Evolutionary conservation across 225 moss, liverwort and hornwort species (phyloP).

Genomic region (Thuidium tamariscinum): DNA sequence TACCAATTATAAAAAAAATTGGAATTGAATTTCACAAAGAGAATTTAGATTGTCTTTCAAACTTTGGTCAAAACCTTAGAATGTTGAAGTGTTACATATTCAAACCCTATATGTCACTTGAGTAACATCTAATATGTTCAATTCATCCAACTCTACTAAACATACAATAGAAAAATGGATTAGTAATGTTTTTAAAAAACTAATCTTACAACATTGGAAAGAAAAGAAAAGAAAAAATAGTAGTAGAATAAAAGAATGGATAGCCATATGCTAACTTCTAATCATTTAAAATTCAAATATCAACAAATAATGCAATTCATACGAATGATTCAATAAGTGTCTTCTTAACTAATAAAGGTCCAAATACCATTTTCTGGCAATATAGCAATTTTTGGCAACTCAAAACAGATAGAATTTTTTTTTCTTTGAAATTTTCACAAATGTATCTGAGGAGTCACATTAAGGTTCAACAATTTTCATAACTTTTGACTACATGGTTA

Average conservation of each 20-base stretch:
- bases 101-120: not conserved
- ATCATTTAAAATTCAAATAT: not conserved
- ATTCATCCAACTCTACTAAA: not conserved
- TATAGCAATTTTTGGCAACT: no score
- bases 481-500: no score
- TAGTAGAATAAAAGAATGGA: not conserved
- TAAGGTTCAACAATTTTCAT: no score
- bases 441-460: no score
- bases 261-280: not conserved
- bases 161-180: not conserved
- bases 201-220: not conserved
- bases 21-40: not conserved
- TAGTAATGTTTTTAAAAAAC: not conserved
- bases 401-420: no score
- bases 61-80: not conserved
- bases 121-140: fast-evolving
- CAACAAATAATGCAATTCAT: not conserved
- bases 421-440: no score
- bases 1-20: not conserved
- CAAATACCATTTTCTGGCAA: no score
- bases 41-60: not conserved
- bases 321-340: no score
- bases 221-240: not conserved
- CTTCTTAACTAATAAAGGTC: no score
- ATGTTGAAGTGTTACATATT: not conserved